Conservation (phyloP, 139 green algal genomes). For the Picochlorum sp. region DNA sequence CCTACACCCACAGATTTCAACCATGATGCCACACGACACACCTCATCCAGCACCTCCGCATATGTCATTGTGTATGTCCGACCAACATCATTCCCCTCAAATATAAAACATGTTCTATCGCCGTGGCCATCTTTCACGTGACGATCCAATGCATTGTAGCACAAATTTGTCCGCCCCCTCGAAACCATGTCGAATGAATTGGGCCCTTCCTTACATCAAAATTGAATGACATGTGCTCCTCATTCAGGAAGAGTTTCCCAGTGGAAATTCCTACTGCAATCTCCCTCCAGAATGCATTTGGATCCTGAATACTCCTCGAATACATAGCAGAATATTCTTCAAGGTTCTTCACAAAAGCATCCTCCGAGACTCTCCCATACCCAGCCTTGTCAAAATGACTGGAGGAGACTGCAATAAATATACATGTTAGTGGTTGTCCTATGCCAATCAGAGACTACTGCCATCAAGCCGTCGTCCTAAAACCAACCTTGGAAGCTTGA, state of each 20-base stretch:
- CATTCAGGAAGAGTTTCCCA: constrained; percentile 15
- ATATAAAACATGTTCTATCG: constrained; percentile 42
- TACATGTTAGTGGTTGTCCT: too few relatives aligned
- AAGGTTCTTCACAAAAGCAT: constrained; percentile 13
- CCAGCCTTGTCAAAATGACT: constrained; percentile 10
- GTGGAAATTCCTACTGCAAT: constrained; percentile 20
- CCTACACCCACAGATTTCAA: constrained; percentile 65
- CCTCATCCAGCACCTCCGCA: constrained; percentile 37
- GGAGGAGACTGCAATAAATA: constrained; percentile 3
- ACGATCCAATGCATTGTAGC: constrained; percentile 60
- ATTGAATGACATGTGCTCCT: constrained; percentile 29
- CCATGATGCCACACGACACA: constrained; percentile 67
- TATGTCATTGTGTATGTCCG: constrained; percentile 42
- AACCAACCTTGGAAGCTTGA: too few relatives aligned
- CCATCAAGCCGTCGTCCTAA: too few relatives aligned
- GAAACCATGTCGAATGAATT: constrained; percentile 43
- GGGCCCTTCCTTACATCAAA: constrained; percentile 44
- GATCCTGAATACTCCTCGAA: constrained; percentile 2
- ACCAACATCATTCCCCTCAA: constrained; percentile 58
- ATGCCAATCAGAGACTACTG: too few relatives aligned
- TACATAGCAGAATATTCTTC: constrained; percentile 25
- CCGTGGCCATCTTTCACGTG: constrained; percentile 48
- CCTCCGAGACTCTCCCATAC: background rate
- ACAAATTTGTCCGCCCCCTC: constrained; percentile 49
- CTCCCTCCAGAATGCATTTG: constrained; percentile 22